Conservation (phyloP, 768 basidiomycete genomes). For the Termitomyces sp. region DNA sequence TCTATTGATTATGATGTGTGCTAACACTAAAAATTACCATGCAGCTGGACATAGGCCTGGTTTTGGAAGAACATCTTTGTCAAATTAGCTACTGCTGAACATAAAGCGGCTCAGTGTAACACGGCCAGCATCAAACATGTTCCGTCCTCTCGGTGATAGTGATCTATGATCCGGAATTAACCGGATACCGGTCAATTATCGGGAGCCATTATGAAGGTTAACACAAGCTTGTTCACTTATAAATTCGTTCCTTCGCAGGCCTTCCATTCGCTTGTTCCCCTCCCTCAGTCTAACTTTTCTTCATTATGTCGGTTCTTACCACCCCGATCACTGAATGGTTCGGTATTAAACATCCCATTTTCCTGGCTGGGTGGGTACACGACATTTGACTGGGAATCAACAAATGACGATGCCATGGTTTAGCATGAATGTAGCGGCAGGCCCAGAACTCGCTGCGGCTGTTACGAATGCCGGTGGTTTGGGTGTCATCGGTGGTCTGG, state of each 20-base stretch:
- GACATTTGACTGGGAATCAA: neutral
- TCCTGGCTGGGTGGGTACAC: constrained; percentile 63
- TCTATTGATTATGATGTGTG: too few relatives aligned
- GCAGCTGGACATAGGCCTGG: too few relatives aligned
- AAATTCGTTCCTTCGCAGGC: neutral
- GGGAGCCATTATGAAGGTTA: constrained; percentile 11
- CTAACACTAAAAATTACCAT: too few relatives aligned
- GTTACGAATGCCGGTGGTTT: constrained; percentile 93
- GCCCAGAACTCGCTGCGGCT: constrained; percentile 83
- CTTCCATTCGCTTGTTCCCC: neutral
- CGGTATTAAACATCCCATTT: constrained; percentile 81
- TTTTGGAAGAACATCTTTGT: too few relatives aligned
- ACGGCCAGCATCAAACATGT: too few relatives aligned
- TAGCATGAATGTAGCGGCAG: constrained; percentile 45
- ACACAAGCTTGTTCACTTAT: constrained; percentile 1
- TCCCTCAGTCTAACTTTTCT: neutral
- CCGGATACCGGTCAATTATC: neutral
- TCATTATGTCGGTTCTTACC: constrained; percentile 54
- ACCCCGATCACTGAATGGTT: constrained; percentile 90
- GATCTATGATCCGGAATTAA: neutral
- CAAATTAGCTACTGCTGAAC: too few relatives aligned
- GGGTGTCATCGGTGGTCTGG: constrained; percentile 88
- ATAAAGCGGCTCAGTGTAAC: too few relatives aligned
- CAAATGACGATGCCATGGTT: neutral
- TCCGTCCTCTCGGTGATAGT: neutral